Base-by-base conservation (phyloP, 1,284 basidiomycete species). In the Fistulinella cinereoalba region DNA sequence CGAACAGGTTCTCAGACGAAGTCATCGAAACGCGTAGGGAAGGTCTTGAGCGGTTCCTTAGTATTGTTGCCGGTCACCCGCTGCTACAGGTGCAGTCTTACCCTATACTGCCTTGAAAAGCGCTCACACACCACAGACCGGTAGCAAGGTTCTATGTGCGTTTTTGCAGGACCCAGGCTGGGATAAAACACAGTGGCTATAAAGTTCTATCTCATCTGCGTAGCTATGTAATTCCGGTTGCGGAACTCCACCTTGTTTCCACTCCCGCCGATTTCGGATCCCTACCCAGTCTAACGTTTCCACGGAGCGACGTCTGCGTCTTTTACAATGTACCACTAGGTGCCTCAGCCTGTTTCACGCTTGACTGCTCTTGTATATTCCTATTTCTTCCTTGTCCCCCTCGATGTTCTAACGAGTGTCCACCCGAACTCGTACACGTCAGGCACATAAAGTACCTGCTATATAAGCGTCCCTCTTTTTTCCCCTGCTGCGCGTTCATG, bases 41-140 rank as follows among this genome's bases (percentile, higher is more conserved):
- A 63, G 96, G 97, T 0, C 73, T 99, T 28, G 96, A 99, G 73
- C 75, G 96, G 33, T 99, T 99, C 72, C 70, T 99, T 60, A 93
- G 91, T 61, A 86, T 98, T 54, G 97, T 99, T 36, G 96, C 96
- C 1, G 97, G 96, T 0, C 97, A 99, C 68, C 96, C 96, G 1
- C 74, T 99, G 49, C 74, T 99, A 19, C 96, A 99, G 81, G 92
- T 91, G 13, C 54, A 50, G 79, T 70, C 21, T 36, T 19, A 4
- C 23, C 18, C 25, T 36, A 16, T n/a, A 18, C 21, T 9, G 2
- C 6, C 12, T 31, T 18, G 22, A 3, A 22, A 21, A 29, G n/a
- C 16, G 47, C 54, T 63, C 47, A 63, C 40, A 16, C 40, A 15
- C 4, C 15, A 36, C 56, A 95, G 91, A 99, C 96, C 1, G 96